A percentile compares a stretch with the other conserved stretches of the same genome.
phyloP scores from a whole-genome alignment of 164 flowering plant species.

The Protea cynaroides region DNA sequence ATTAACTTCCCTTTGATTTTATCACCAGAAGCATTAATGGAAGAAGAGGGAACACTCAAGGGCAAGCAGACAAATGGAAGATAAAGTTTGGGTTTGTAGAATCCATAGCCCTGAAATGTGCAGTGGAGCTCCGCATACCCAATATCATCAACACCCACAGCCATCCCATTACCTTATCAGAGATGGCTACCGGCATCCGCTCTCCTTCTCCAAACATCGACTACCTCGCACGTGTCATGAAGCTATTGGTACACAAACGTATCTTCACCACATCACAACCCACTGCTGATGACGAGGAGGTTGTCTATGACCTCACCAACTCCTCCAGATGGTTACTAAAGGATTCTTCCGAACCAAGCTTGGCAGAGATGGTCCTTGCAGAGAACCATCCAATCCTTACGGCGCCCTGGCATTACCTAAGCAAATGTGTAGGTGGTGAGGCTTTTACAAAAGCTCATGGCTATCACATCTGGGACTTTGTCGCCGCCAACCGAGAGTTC shows the following conservation, averaged over 20 bases:
- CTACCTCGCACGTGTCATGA: conserved; percentile 42
- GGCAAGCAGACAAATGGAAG: conserved; percentile 35
- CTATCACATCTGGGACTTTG: conserved; percentile 28
- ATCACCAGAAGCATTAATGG: conserved; percentile 3
- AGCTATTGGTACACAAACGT: conserved; percentile 30
- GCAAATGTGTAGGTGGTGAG: conserved; percentile 30
- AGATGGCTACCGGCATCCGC: conserved; percentile 20
- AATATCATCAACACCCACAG: conserved; percentile 38
- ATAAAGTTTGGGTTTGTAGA: conserved; percentile 32
- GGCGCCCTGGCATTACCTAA: conserved; percentile 29
- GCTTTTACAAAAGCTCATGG: conserved; percentile 43
- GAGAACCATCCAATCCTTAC: conserved; percentile 20
- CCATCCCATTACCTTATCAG: conserved; percentile 26
- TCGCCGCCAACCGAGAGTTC: conserved; percentile 21
- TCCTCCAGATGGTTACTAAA: conserved; percentile 29
- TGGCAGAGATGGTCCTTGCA: conserved; percentile 23
- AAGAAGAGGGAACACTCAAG: conserved; percentile 15
- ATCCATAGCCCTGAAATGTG: conserved; percentile 40
- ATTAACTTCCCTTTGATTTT: too few species aligned
- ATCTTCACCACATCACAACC: conserved; percentile 21
- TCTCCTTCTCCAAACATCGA: conserved; percentile 20
- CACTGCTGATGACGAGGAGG: conserved; percentile 16
- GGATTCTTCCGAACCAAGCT: conserved; percentile 15
- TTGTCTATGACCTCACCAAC: conserved; percentile 25
- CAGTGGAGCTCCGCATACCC: conserved; percentile 40